phyloP scores from a whole-genome alignment of 352 stramenopile genomes.

The Vaucheria bursata region DNA sequence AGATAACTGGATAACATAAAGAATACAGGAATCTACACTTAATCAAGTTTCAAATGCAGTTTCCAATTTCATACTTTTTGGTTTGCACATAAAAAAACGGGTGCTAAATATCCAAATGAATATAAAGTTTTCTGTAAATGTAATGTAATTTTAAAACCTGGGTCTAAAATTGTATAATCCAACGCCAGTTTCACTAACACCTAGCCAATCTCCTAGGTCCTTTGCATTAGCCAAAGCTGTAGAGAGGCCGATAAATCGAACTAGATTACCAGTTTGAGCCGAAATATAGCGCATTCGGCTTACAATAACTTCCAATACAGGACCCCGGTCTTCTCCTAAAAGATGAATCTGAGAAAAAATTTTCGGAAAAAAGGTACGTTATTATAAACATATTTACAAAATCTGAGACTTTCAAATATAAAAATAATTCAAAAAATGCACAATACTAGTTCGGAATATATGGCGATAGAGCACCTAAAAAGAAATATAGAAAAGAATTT shows the following conservation, averaged over 20 bases:
- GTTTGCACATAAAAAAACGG: too few relatives aligned
- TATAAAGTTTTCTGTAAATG: not conserved
- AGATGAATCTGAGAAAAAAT: constrained; percentile 98
- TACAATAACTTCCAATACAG: constrained; percentile 87
- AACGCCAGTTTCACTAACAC: constrained; percentile 59
- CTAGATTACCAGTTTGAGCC: constrained; percentile 37
- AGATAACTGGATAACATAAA: too few relatives aligned
- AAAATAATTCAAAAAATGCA: too few relatives aligned
- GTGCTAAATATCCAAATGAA: not conserved
- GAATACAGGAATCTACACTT: too few relatives aligned
- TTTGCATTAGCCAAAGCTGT: constrained; percentile 89
- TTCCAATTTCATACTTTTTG: too few relatives aligned
- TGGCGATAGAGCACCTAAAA: too few relatives aligned
- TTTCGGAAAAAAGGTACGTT: too few relatives aligned
- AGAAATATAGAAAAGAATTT: too few relatives aligned
- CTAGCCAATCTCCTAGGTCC: constrained; percentile 93
- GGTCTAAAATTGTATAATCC: constrained; percentile 59
- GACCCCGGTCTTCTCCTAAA: constrained; percentile 85
- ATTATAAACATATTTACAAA: too few relatives aligned
- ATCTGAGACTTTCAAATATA: too few relatives aligned
- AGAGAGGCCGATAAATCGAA: constrained; percentile 86
- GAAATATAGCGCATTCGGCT: constrained; percentile 73
- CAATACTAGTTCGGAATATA: too few relatives aligned
- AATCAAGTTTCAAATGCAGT: too few relatives aligned
- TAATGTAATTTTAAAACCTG: not conserved